Evolutionary conservation across 306 rosid genomes (phyloP).

Genomic region (Elaeagnus macrophylla): DNA sequence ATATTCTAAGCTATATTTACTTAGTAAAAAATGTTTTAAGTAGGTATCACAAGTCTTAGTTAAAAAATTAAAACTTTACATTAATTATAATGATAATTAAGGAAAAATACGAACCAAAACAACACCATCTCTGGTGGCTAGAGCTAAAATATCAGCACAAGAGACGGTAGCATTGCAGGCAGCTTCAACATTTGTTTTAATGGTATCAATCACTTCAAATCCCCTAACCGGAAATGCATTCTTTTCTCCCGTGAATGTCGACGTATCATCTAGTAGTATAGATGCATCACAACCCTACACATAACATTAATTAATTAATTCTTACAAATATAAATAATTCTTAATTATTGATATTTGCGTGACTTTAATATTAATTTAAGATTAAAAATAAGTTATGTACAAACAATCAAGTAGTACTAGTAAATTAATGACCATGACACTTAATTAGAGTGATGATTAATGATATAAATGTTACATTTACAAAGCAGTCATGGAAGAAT

Average conservation of each 20-base stretch:
- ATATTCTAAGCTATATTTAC: no score
- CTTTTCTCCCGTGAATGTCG: constrained; percentile 56
- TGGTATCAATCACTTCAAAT: constrained; percentile 59
- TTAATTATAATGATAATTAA: not conserved
- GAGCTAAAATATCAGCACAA: constrained; percentile 80
- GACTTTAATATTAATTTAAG: no score
- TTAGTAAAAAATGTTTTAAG: no score
- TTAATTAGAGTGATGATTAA: not conserved
- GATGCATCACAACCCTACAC: constrained; percentile 74
- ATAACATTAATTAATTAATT: not conserved
- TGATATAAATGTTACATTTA: constrained; percentile 29
- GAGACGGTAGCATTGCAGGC: constrained; percentile 59
- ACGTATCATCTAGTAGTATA: constrained; percentile 53
- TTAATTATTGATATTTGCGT: not conserved
- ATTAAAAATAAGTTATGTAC: not conserved
- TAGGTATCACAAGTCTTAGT: not conserved
- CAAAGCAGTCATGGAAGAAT: constrained; percentile 90
- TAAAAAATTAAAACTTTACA: no score
- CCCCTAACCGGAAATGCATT: constrained; percentile 58
- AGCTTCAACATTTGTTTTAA: constrained; percentile 60
- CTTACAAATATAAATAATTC: not conserved
- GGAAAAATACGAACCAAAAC: constrained; percentile 25
- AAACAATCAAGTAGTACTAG: not conserved
- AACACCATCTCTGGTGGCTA: constrained; percentile 65
- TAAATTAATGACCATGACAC: not conserved